Evolutionary conservation across 441 rosid genomes (phyloP), one percentile per base, ranked within the genome.

Genomic region (Croton laevigatus): DNA sequence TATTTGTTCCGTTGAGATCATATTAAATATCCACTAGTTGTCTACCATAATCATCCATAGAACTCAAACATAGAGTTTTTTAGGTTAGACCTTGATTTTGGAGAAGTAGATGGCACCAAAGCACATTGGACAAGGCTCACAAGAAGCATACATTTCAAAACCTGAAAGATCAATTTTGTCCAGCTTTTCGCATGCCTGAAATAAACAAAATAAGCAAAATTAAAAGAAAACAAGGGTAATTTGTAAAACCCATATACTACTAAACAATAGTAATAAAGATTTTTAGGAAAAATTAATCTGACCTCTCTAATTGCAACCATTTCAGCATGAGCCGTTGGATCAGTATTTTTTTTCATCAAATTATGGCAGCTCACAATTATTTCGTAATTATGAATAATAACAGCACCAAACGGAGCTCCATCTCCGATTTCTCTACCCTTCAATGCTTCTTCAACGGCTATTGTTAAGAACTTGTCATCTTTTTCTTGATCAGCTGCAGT

Each of bases 81-180:
- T 1, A 27, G 32, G 2, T 27, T 27, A 27, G 40, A 91, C 98
- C 98, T 89, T 94, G 64, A 83, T 77, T 79, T 97, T 86, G 0
- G 97, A 91, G 58, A 94, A 94, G 82, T 89, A 97, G 75, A 90
- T 94, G 75, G 97, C 98, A 34, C 96, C 96, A 10, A 93, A 93
- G 74, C 98, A 94, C 99, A 94, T 90, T 11, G 98, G 98, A 59
- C 99, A 94, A 0, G 98, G 94, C 83, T 91, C 97, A 32, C 98
- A 91, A 22, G 98, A 94, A 64, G 97, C 89, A 8, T 92, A 92
- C 4, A 88, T 91, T 80, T 93, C 98, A 57, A 96, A 91, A 53
- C 91, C 98, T 5, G 95, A 79, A 66, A 94, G 91, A 80, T 91
- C 92, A n/a, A 90, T 86, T 67, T 74, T 82, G 77, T 89, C 82